These are phyloP conservation scores for Calonectria hongkongensis DNA, from an alignment of 2,329 filamentous ascomycete species.

Conservation along the genomic window DNA sequence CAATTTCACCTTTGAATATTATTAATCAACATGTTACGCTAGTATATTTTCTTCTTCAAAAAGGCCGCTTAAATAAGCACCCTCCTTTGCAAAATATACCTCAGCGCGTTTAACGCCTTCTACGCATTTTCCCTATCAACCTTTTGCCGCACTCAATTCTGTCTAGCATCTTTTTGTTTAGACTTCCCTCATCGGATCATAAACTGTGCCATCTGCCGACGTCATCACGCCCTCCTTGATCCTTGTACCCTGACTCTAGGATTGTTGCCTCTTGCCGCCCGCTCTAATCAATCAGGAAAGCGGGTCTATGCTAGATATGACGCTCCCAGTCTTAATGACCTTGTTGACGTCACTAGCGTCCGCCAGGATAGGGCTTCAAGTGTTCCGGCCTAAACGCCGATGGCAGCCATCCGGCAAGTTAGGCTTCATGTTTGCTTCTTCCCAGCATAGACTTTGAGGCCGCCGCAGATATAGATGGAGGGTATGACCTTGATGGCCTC, in stretches of 20 bases:
- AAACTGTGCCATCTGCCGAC: background rate
- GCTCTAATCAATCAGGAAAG: background rate
- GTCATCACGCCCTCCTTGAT: background rate
- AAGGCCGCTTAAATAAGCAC: no score
- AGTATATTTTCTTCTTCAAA: no score
- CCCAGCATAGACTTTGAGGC: no score
- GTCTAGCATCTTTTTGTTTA: background rate
- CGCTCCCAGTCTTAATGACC: background rate
- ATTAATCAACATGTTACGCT: no score
- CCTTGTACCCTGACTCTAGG: background rate
- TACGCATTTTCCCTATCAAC: no score
- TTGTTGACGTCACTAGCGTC: conserved; percentile 3
- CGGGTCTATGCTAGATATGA: background rate
- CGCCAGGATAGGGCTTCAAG: background rate
- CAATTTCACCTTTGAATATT: no score
- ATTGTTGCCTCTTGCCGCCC: conserved; percentile 12
- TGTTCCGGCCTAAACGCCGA: background rate
- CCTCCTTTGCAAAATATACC: no score
- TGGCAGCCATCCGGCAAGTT: background rate
- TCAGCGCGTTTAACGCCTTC: no score
- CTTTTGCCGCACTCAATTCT: no score
- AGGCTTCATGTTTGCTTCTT: background rate
- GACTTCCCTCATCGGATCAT: background rate
- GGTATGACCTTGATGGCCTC: no score
- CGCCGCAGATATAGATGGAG: no score